Conservation (phyloP, 345 rosid genomes). For the Crucihimalaya himalaica region DNA sequence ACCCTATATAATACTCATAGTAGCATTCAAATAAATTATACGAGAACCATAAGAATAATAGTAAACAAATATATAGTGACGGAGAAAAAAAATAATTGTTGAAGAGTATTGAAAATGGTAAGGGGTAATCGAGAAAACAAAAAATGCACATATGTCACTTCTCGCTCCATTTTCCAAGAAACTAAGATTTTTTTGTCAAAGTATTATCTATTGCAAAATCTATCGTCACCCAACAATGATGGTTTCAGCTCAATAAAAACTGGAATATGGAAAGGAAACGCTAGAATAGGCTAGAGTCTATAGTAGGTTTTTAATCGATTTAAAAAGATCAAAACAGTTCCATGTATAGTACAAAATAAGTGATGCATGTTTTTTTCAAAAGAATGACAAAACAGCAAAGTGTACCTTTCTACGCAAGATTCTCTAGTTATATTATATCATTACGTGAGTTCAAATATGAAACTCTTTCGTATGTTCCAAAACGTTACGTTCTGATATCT, state of each 20-base stretch:
- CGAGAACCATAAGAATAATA: no score
- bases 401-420: not conserved
- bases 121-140: not conserved
- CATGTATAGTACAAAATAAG: not conserved
- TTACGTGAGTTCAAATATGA: not conserved
- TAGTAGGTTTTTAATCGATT: not conserved
- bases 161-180: not conserved
- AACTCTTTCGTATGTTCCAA: not conserved
- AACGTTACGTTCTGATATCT: not conserved
- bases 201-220: not conserved
- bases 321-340: not conserved
- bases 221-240: not conserved
- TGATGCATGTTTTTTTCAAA: no score
- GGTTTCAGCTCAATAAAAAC: not conserved
- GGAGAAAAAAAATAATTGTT: not conserved
- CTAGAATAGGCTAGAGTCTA: not conserved
- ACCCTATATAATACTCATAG: no score
- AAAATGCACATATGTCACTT: not conserved
- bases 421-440: not conserved
- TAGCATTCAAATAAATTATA: no score
- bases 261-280: not conserved
- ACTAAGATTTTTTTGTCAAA: not conserved
- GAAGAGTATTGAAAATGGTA: not conserved
- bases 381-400: not conserved
- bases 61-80: no score